These are phyloP conservation scores for Zasmidium angulare DNA, from an alignment of 2,329 filamentous ascomycete genomes.

Conservation along the genomic window DNA sequence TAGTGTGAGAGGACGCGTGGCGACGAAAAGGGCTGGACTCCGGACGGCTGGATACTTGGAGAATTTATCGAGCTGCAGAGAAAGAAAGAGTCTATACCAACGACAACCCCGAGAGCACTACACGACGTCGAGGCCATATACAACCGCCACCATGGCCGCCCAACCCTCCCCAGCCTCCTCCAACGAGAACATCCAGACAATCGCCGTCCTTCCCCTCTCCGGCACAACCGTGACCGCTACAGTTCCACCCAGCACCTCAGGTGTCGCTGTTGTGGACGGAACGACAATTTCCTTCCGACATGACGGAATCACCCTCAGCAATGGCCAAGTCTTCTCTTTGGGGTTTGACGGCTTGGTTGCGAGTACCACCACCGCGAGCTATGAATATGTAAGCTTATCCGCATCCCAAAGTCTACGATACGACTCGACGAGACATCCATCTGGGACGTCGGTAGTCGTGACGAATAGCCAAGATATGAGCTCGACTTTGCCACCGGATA, in stretches of 20 bases:
- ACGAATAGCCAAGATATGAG: background rate
- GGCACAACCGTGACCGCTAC: conserved; percentile 19
- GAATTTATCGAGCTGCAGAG: background rate
- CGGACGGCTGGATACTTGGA: no score
- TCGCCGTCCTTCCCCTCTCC: conserved; percentile 15
- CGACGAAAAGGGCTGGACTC: no score
- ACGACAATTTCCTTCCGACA: conserved; percentile 19
- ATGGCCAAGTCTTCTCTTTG: conserved; percentile 17
- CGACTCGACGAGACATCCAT: background rate
- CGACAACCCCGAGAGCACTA: no score
- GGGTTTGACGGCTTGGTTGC: conserved; percentile 20
- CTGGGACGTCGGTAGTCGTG: background rate
- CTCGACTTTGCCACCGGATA: background rate
- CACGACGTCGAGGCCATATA: background rate
- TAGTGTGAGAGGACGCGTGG: background rate
- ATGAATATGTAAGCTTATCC: conserved; percentile 2
- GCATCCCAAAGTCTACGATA: background rate
- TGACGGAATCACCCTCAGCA: conserved; percentile 16
- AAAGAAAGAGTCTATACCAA: no score
- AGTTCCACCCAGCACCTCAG: conserved; percentile 15
- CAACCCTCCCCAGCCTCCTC: background rate
- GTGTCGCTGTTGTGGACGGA: conserved; percentile 19
- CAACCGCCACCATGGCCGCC: background rate
- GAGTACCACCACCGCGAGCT: conserved; percentile 13
- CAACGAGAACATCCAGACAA: background rate